Base-by-base conservation (phyloP, 768 basidiomycete genomes). In the Rhodotorula kratochvilovae region DNA sequence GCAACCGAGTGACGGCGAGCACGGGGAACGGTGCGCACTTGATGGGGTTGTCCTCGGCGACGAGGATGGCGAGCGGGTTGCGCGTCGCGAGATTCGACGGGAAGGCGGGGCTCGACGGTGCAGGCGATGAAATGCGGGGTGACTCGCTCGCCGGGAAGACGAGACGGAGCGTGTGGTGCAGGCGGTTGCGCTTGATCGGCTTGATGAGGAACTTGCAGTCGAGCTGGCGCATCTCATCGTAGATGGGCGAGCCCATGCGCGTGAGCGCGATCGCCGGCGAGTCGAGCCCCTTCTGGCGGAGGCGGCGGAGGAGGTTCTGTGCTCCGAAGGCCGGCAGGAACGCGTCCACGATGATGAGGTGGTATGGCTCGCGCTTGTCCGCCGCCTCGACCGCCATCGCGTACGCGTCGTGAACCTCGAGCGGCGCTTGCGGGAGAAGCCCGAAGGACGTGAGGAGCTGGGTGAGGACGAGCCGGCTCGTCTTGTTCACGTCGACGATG, bases 161-260 rank as follows among this genome's bases (percentile, higher is more conserved):
- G 36, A 66, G 65, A 2, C 74, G 74, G 10, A 75, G 50, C 23
- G 74, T 65, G 65, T 75, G 70, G 36, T 72, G 67, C 2, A 75
- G 68, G 1, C 74, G 70, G 42, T 72, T 75, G 25, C 70, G 70
- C 61, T 72, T 71, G 64, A 75, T 69, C 6, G 74, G 74, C 63
- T 75, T 75, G 68, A 75, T 71, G 36, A 75, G 64, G 70, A 66
- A 70, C 23, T 51, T 61, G 61, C 67, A 73, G 58, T 68, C 72
- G 48, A 68, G 64, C 39, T 57, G 56, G 12, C 68, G 68, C 57
- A 70, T 56, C 58, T 67, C 73, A 21, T 74, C 73, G 63, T 70
- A 63, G 55, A 74, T 74, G 3, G 73, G 73, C 1, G 58, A 56
- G 17, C 73, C 73, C 73, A 74, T 74, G 29, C 73, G 61, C 2